phyloP scores from a whole-genome alignment of 2,329 filamentous ascomycete species.

The Botrytis cinerea region DNA sequence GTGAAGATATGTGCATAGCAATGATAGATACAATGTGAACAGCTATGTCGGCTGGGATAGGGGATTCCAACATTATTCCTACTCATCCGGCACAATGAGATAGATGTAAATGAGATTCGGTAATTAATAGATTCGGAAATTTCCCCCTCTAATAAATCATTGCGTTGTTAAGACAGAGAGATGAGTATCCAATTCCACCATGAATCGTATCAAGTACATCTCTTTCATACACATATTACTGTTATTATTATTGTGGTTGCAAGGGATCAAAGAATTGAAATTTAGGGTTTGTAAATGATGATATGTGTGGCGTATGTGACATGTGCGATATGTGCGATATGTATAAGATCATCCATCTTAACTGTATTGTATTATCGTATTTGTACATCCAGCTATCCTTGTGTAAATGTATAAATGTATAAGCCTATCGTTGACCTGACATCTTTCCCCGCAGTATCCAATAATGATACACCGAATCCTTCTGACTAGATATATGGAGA shows the following conservation, averaged over 20 bases:
- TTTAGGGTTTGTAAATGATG: no score
- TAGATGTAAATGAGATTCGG: neutral
- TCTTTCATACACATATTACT: neutral
- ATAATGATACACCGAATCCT: neutral
- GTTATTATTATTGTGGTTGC: neutral
- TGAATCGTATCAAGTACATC: neutral
- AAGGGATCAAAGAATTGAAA: neutral
- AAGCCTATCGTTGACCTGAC: accelerated
- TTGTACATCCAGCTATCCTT: no score
- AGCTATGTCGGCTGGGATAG: neutral
- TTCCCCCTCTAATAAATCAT: neutral
- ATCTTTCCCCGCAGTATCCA: neutral
- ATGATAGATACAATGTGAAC: neutral
- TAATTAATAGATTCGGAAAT: neutral
- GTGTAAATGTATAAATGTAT: no score
- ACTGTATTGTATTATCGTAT: no score
- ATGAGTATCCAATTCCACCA: no score
- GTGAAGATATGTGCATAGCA: neutral
- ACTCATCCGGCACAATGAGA: neutral
- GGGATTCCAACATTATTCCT: neutral
- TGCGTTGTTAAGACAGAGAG: neutral
- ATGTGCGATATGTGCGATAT: no score
- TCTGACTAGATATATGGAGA: neutral
- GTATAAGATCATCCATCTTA: neutral
- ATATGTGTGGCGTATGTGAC: no score